Percentiles rank a stretch among this genome's conserved stretches.
Conservation (phyloP, 1,284 basidiomycete genomes). For the Volvariella surrecta region DNA sequence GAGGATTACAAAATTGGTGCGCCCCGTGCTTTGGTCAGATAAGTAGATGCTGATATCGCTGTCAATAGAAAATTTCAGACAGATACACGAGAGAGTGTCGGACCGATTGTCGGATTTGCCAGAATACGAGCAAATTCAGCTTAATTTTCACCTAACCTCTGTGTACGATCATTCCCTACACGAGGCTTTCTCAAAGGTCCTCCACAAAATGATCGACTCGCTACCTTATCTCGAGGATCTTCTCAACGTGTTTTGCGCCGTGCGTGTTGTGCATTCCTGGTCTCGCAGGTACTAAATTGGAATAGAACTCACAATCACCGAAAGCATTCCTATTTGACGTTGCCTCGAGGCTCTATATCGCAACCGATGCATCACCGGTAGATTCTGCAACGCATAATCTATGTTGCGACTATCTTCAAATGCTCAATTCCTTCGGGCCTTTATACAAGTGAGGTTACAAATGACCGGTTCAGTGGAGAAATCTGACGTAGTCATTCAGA, state of each 20-base stretch:
- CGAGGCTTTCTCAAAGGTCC: slow-evolving; percentile 78
- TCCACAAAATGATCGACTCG: slow-evolving; percentile 67
- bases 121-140: slow-evolving; percentile 61
- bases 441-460: slow-evolving; percentile 62
- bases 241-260: slow-evolving; percentile 75
- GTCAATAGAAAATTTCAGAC: slow-evolving; percentile 74
- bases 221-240: slow-evolving; percentile 71
- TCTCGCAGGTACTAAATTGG: slow-evolving; percentile 6
- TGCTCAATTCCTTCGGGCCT: slow-evolving; percentile 79
- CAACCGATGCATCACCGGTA: slow-evolving; percentile 89
- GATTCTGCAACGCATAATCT: slow-evolving; percentile 84
- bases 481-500: slow-evolving; percentile 16
- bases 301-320: slow-evolving; percentile 79
- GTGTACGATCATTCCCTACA: slow-evolving; percentile 86
- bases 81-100: slow-evolving; percentile 78
- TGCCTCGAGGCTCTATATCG: slow-evolving; percentile 80
- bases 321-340: slow-evolving; percentile 94
- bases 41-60: not conserved
- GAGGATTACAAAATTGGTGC: slow-evolving; percentile 89
- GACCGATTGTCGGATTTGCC: slow-evolving; percentile 73
- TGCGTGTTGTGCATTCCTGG: slow-evolving; percentile 25
- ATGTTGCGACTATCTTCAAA: slow-evolving; percentile 87
- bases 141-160: slow-evolving; percentile 83
- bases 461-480: not conserved
- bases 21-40: slow-evolving; percentile 14